Evolutionary conservation across 192 early-diverging fungal genomes (phyloP).

Genomic region (Dissophora globulifera): DNA sequence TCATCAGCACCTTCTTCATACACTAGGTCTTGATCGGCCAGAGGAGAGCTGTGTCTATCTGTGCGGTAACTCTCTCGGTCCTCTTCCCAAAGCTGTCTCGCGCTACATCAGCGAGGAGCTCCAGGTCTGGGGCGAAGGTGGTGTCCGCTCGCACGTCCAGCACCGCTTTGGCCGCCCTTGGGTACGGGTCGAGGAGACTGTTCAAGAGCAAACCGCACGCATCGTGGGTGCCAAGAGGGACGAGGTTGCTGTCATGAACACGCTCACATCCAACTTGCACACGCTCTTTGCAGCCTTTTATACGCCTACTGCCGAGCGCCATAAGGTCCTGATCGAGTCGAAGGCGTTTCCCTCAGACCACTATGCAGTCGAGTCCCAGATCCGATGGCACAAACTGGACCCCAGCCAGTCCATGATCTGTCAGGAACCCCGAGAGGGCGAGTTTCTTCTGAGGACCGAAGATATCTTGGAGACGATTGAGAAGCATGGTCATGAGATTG

Average conservation of each 20-base stretch:
- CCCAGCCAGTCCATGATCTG: conserved; percentile 78
- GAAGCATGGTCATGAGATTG: conserved; percentile 78
- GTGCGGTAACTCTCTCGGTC: conserved; percentile 95
- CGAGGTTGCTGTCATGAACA: conserved; percentile 94
- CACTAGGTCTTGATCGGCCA: neutral
- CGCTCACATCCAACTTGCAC: conserved; percentile 93
- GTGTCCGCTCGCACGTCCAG: conserved; percentile 89
- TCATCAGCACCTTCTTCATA: too few relatives aligned
- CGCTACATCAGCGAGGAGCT: conserved; percentile 87
- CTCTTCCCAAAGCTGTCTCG: conserved; percentile 78
- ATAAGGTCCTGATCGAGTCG: conserved; percentile 90
- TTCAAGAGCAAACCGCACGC: conserved; percentile 76
- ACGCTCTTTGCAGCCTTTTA: conserved; percentile 93
- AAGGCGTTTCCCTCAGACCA: conserved; percentile 97
- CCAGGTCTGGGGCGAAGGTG: conserved; percentile 87
- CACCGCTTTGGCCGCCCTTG: conserved; percentile 88
- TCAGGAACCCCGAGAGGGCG: conserved; percentile 78
- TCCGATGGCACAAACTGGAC: conserved; percentile 81
- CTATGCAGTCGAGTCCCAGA: conserved; percentile 93
- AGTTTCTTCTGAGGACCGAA: conserved; percentile 74
- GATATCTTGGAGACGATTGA: conserved; percentile 85
- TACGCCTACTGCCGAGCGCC: conserved; percentile 75
- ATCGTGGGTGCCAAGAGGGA: conserved; percentile 81
- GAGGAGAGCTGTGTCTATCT: conserved; percentile 76
- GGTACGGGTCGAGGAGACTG: conserved; percentile 83